Evolutionary conservation across 305 asterid genomes (phyloP).

Genomic region (Fraxinus latifolia): DNA sequence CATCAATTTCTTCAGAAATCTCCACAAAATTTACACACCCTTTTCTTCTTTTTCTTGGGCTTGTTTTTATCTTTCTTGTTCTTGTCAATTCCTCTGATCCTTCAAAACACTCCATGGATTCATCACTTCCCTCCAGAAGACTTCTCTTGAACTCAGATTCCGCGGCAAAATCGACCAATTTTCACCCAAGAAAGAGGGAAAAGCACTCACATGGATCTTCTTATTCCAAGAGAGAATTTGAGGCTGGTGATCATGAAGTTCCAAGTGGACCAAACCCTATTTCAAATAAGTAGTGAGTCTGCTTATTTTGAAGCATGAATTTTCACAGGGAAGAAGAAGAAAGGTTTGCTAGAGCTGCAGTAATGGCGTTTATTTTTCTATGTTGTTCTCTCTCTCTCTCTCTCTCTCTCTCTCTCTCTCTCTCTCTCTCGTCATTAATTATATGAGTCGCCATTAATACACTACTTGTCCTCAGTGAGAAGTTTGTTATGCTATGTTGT

Average conservation of each 20-base stretch:
- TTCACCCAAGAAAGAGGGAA: slow-evolving; percentile 6
- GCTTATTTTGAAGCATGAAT: neutral
- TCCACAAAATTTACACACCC: neutral
- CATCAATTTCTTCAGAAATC: neutral
- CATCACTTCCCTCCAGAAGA: neutral
- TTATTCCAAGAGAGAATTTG: slow-evolving; percentile 26
- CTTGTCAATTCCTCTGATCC: neutral
- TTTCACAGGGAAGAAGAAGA: neutral
- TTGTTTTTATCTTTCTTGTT: neutral
- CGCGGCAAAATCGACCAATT: neutral
- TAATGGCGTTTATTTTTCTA: neutral
- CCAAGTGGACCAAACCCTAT: slow-evolving; percentile 62
- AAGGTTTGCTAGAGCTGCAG: neutral
- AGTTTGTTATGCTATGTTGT: slow-evolving; percentile 8
- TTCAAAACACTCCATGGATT: neutral
- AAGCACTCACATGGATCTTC: slow-evolving; percentile 6
- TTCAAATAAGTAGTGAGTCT: slow-evolving; percentile 36
- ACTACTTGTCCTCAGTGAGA: slow-evolving; percentile 2
- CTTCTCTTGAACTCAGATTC: neutral
- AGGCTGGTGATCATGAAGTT: slow-evolving; percentile 48
- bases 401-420: neutral
- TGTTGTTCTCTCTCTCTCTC: neutral
- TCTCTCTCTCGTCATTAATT: neutral
- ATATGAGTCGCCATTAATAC: slow-evolving; percentile 4
- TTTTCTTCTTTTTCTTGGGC: neutral